Conservation (phyloP, 257 asterid genomes). For the Nicotiana obtusifolia region DNA sequence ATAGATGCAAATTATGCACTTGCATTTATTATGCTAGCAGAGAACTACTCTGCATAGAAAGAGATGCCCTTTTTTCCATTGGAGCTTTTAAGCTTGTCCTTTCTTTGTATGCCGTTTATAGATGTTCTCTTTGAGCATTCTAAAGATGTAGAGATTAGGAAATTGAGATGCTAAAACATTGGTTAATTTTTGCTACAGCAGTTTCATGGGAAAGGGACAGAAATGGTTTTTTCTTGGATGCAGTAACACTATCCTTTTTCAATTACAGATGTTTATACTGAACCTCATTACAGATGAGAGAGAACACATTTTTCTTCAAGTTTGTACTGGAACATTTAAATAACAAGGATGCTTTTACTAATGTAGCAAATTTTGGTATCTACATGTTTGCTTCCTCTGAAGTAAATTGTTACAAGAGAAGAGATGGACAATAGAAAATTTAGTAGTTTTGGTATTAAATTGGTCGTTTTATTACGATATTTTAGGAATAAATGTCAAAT, state of each 20-base stretch:
- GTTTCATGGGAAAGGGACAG: background rate
- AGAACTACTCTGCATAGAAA: slow-evolving; percentile 5
- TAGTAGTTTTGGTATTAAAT: background rate
- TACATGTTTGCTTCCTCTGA: background rate
- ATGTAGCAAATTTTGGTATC: background rate
- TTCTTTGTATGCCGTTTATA: background rate
- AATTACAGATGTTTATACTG: background rate
- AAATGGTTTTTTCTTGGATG: background rate
- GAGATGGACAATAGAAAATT: background rate
- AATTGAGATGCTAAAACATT: background rate
- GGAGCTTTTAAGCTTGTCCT: background rate
- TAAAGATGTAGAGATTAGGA: background rate
- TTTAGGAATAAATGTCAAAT: background rate
- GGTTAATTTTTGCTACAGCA: background rate
- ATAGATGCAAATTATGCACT: background rate
- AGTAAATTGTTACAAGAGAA: background rate
- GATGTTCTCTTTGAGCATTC: background rate
- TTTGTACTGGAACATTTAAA: background rate
- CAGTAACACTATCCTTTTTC: background rate
- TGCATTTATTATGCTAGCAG: background rate
- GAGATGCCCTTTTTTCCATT: background rate
- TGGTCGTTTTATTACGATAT: background rate
- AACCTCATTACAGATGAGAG: background rate
- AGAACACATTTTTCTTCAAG: background rate
- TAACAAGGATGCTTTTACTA: background rate